phyloP scores from a whole-genome alignment of 169 alveolate species.

The Plasmodium vinckei region DNA sequence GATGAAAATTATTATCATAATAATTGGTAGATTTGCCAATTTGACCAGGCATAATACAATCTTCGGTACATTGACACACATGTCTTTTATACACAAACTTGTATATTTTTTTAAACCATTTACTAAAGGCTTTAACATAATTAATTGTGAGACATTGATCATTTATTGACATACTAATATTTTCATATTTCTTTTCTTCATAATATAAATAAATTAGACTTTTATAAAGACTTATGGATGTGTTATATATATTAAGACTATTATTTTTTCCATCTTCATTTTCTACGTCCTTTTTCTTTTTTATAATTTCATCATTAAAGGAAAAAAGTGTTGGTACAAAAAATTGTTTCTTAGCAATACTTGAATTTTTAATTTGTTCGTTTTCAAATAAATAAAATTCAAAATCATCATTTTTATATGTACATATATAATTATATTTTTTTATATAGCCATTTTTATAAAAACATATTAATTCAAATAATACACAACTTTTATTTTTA shows the following conservation, averaged over 20 bases:
- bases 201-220: constrained; percentile 35
- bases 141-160: constrained; percentile 33
- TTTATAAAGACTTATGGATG: constrained; percentile 22
- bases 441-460: constrained; percentile 27
- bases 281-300: constrained; percentile 16
- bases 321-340: constrained; percentile 59
- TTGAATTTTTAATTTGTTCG: constrained; percentile 22
- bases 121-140: constrained; percentile 40
- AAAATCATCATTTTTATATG: constrained; percentile 28
- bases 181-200: constrained; percentile 65
- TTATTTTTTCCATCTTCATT: constrained; percentile 10
- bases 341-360: constrained; percentile 14
- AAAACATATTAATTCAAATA: constrained; percentile 53
- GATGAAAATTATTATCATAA: background rate
- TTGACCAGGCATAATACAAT: background rate
- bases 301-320: constrained; percentile 67
- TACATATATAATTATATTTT: constrained; percentile 42
- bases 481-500: constrained; percentile 9
- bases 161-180: constrained; percentile 28
- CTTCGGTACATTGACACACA: background rate
- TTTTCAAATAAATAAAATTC: constrained; percentile 52
- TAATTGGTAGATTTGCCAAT: too few species aligned
- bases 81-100: background rate
- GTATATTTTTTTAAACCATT: constrained; percentile 17
- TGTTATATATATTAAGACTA: constrained; percentile 16